Evolutionary conservation across 345 rosid species (phyloP), one percentile per base, ranked within the genome.

Genomic region (Eucalyptus polyanthemos): DNA sequence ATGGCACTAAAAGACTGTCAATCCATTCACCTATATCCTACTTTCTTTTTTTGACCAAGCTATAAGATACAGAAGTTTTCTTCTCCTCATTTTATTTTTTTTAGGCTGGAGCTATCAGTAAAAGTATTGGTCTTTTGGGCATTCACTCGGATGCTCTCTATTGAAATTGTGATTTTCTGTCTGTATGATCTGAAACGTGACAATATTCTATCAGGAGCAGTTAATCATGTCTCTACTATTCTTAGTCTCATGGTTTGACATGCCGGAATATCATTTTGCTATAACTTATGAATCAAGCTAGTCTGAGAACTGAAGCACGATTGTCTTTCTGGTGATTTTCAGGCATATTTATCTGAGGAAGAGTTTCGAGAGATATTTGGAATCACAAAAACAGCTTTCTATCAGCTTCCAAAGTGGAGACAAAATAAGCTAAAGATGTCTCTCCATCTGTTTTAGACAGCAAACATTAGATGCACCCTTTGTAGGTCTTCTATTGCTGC

Each of bases 381-480:
- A 90, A 94, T 95, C 94, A 67, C 89, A 3, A 94, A 91, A 91
- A 16, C 60, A 16, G 89, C 93, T 27, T 96, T 96, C 90, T 93
- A 93, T 80, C 86, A 60, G 91, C 95, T 95, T 89, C 94, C 98
- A 42, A 96, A 95, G 88, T 96, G 98, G 98, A 94, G 89, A 89
- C 96, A 94, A 92, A 93, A 95, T 94, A 95, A 95, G 91, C 93
- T 96, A 88, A 96, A 96, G 94, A 67, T 92, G 88, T 92, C 94
- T 83, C 90, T 96, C 44, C 76, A 92, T 87, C 96, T 96, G 21
- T 96, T 96, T 83, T 96, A 93, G 92, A 83, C 50, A 76, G 29
- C 85, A 76, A 76, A 11, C 29, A 40, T 21, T 37, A 21, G 47
- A 76, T 76, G 85, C 47, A 3, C 29, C 29, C 47, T 76, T 65